These are phyloP conservation scores for Skeletonema marinoi DNA, from an alignment of 108 stramenopile genomes.

Conservation along the genomic window DNA sequence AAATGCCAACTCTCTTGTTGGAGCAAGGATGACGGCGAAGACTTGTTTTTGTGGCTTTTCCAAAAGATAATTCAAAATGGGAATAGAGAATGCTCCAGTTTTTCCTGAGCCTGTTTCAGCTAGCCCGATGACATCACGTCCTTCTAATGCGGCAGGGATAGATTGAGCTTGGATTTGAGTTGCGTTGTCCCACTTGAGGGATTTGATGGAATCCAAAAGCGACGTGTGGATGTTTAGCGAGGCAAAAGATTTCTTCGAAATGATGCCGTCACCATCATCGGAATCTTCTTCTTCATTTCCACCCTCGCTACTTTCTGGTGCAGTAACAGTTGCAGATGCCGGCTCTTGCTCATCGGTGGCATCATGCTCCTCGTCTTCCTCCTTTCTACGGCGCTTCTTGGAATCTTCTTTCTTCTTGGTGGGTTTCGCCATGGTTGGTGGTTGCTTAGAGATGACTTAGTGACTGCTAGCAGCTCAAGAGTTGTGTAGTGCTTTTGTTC, in stretches of 20 bases:
- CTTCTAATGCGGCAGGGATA: constrained; percentile 87
- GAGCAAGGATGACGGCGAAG: constrained; percentile 93
- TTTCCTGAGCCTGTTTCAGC: constrained; percentile 94
- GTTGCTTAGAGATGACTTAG: background rate
- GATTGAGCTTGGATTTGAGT: constrained; percentile 93
- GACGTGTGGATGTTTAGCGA: constrained; percentile 83
- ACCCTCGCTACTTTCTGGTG: background rate
- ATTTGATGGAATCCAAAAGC: constrained; percentile 79
- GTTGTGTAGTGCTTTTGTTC: too few relatives aligned
- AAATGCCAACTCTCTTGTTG: constrained; percentile 99
- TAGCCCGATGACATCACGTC: constrained; percentile 90
- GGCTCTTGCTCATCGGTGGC: background rate
- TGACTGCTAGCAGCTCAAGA: background rate
- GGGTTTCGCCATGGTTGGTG: background rate
- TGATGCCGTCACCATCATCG: constrained; percentile 45
- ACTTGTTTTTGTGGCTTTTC: constrained; percentile 76
- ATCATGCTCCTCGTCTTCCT: background rate
- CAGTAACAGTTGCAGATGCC: background rate
- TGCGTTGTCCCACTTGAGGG: constrained; percentile 92
- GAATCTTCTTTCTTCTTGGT: background rate
- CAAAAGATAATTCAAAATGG: constrained; percentile 90
- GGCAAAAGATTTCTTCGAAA: constrained; percentile 78
- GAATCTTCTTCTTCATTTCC: constrained; percentile 41
- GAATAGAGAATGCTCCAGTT: constrained; percentile 94
- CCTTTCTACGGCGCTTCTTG: background rate